Conservation (phyloP, 257 asterid genomes). For the Voacanga thouarsii region DNA sequence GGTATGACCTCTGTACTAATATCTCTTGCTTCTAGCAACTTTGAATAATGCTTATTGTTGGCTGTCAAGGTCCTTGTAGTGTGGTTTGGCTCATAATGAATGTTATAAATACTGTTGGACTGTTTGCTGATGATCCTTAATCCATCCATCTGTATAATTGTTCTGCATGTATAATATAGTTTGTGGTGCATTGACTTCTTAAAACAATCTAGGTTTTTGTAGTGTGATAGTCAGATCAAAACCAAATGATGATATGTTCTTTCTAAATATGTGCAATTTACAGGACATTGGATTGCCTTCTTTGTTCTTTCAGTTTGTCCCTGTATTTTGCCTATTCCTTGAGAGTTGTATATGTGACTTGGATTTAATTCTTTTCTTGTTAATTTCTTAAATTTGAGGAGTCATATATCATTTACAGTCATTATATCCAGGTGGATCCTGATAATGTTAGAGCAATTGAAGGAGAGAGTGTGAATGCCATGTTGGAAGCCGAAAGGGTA, state of each 20-base stretch:
- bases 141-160: not conserved
- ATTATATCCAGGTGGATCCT: conserved; percentile 78
- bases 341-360: not conserved
- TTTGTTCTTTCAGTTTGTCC: not conserved
- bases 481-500: conserved; percentile 86
- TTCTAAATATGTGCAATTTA: not conserved
- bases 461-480: conserved; percentile 61
- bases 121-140: not conserved
- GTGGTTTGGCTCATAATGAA: not conserved
- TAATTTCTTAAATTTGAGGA: conserved; percentile 5
- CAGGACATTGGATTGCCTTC: not conserved
- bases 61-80: not conserved
- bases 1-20: conserved; percentile 39
- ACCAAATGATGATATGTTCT: not conserved
- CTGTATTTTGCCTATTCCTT: not conserved
- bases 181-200: not conserved
- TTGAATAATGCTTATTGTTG: not conserved
- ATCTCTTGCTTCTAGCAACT: not conserved
- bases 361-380: not conserved
- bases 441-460: conserved; percentile 68
- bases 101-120: not conserved
- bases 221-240: not conserved
- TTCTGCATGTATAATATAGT: not conserved
- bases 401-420: conserved; percentile 9
- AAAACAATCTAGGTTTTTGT: not conserved